These are phyloP conservation scores for Leucocoprinus sp. DNA, from an alignment of 768 basidiomycete genomes.

Conservation along the genomic window DNA sequence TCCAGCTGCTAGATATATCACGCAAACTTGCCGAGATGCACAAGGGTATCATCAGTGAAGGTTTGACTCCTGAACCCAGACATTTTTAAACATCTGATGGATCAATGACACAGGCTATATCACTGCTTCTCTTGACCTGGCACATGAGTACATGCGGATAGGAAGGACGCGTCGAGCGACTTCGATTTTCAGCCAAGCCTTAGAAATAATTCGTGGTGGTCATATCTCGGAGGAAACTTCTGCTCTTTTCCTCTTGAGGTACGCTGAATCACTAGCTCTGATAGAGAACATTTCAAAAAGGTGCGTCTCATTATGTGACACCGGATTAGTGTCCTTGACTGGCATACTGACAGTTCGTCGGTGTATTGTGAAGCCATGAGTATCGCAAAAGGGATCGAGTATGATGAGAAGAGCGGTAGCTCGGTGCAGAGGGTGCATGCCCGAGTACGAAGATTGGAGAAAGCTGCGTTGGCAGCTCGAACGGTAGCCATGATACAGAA, in stretches of 20 bases:
- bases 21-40: constrained; percentile 51
- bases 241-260: constrained; percentile 50
- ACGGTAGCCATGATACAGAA: constrained; percentile 65
- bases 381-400: constrained; percentile 32
- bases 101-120: constrained; percentile 43
- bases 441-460: constrained; percentile 53
- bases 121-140: constrained; percentile 59
- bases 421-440: constrained; percentile 50
- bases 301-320: constrained; percentile 24
- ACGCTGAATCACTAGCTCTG: constrained; percentile 56
- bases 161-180: constrained; percentile 67
- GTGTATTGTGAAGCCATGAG: constrained; percentile 55
- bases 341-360: constrained; percentile 27
- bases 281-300: constrained; percentile 52
- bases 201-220: constrained; percentile 35
- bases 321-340: not conserved
- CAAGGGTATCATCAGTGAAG: constrained; percentile 32
- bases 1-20: constrained; percentile 58
- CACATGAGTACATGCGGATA: constrained; percentile 69
- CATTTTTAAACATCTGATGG: not conserved
- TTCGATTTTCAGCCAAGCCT: constrained; percentile 52
- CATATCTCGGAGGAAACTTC: constrained; percentile 43
- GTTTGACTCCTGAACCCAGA: constrained; percentile 24
- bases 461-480: constrained; percentile 63
- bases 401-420: constrained; percentile 39